Evolutionary conservation across 768 basidiomycete genomes (phyloP), one percentile per base, ranked within the genome.

Genomic region (Candolleomyces eurysporus): DNA sequence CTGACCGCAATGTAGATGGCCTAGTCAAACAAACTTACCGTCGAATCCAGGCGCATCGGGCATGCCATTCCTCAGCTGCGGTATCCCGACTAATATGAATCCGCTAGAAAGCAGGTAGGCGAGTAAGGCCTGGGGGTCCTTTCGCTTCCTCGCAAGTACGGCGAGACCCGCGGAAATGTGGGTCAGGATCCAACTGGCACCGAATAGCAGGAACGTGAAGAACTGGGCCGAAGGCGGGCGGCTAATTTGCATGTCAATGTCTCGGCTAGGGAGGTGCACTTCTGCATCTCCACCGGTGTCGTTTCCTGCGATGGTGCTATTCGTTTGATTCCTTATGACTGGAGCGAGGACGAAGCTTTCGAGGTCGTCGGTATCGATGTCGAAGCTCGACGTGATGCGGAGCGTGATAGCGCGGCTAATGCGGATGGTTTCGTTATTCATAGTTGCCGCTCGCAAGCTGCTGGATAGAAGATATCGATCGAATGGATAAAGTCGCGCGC

Each of bases 1-100:
- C 36, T 51, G 36, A 6, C 16, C 52, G 45, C 55, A 13, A 48
- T 63, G 49, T 57, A 48, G 26, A 36, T 8, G 6, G 36, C 36
- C 26, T 22, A n/a, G 36, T 40, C 14, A 45, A 58, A 40, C 57
- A 49, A 32, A 66, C 69, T 66, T 59, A 76, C 76, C 72, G 60
- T 84, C 83, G 26, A 82, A 71, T 2, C 77, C 84, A 30, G 84
- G 84, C 6, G 81, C 82, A 67, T 85, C 83, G 22, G 84, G 84
- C 84, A 86, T 85, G 22, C 79, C 76, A 56, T 79, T 77, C 30
- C 84, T 72, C 50, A 86, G 62, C 59, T 83, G 81, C 3, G 82
- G 84, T 9, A 85, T 76, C 6, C 74, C 74, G 10, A 84, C 66
- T 14, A 84, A 65, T 42, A 80, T 79, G 11, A 75, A 75, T 54